Conservation (phyloP, 352 stramenopile genomes). For the Phytopythium oedochilum region DNA sequence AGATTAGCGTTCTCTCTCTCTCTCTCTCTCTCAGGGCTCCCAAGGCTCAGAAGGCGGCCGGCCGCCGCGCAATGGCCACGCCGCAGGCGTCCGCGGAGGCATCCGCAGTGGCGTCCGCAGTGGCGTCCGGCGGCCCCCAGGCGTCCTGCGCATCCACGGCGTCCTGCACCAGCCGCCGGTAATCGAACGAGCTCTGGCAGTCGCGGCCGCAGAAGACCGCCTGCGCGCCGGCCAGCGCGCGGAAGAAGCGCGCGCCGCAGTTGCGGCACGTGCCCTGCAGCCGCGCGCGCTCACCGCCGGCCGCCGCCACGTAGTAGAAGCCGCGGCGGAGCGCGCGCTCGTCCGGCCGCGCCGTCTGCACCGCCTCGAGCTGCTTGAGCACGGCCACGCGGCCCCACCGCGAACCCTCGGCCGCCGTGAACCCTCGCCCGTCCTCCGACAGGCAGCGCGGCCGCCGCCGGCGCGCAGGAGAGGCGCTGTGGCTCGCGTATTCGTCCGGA, state of each 20-base stretch:
- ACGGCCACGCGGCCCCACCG: slow-evolving; percentile 9
- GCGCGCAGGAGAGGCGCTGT: not conserved
- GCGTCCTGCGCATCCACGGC: slow-evolving; percentile 21
- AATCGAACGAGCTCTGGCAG: slow-evolving; percentile 60
- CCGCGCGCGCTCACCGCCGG: slow-evolving; percentile 14
- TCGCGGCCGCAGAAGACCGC: slow-evolving; percentile 52
- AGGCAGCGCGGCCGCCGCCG: slow-evolving; percentile 1
- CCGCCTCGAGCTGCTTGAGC: slow-evolving; percentile 3
- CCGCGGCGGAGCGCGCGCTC: slow-evolving; percentile 2
- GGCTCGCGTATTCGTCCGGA: slow-evolving; percentile 11
- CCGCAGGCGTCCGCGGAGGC: too few species aligned
- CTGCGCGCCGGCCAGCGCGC: slow-evolving; percentile 14
- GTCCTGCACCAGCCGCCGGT: slow-evolving; percentile 35
- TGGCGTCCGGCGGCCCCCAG: too few species aligned
- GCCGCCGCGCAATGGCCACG: not conserved
- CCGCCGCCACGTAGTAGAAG: not conserved
- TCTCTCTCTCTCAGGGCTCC: too few species aligned
- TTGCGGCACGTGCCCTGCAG: slow-evolving; percentile 46
- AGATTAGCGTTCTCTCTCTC: too few species aligned
- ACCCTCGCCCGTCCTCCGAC: not conserved
- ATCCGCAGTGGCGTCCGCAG: too few species aligned
- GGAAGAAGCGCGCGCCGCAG: slow-evolving; percentile 48
- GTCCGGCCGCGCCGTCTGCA: slow-evolving; percentile 4
- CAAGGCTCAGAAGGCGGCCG: not conserved
- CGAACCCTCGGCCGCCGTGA: not conserved